Evolutionary conservation across 1,284 basidiomycete genomes (phyloP), one percentile per base, ranked within the genome.

Genomic region (Erythrobasidium hasegawianum): DNA sequence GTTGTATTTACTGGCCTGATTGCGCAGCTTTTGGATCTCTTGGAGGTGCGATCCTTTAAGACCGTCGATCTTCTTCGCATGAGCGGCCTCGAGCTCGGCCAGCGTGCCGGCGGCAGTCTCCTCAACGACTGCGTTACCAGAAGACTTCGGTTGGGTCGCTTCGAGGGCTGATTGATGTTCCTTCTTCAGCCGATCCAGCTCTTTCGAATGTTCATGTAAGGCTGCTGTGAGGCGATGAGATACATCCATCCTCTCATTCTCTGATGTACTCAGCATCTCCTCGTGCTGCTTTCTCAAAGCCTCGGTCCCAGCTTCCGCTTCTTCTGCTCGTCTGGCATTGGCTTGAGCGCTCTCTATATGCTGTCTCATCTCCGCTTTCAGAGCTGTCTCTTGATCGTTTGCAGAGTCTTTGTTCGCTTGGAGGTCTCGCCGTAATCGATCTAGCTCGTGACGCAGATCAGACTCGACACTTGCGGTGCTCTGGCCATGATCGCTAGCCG

Each of bases 101-200:
- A 22, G n/a, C n/a, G n/a, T n/a, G n/a, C n/a, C n/a, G n/a, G n/a
- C n/a, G n/a, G n/a, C n/a, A n/a, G n/a, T n/a, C n/a, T n/a, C n/a
- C n/a, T n/a, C n/a, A n/a, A n/a, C n/a, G n/a, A n/a, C n/a, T n/a
- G n/a, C n/a, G n/a, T n/a, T n/a, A n/a, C n/a, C n/a, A n/a, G n/a
- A n/a, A n/a, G n/a, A n/a, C n/a, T n/a, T n/a, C n/a, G n/a, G n/a
- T n/a, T 56, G 39, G 41, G 60, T 16, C 0, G 38, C 47, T 4
- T 69, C 64, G 16, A 68, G 57, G 2, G 69, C 68, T 18, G 53
- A n/a, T 3, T 27, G 1, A 20, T 65, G 70, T n/a, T 68, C 41
- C 11, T 52, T 64, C 16, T 69, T 45, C 13, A 73, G 33, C 26
- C 71, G 68, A 10, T 66, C 64, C 4, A 73, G 50, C 2, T 43